A percentile compares a stretch with the other conserved stretches of the same genome.
These are phyloP conservation scores for Phytopythium aichiense DNA, from an alignment of 352 stramenopile genomes.

Conservation along the genomic window DNA sequence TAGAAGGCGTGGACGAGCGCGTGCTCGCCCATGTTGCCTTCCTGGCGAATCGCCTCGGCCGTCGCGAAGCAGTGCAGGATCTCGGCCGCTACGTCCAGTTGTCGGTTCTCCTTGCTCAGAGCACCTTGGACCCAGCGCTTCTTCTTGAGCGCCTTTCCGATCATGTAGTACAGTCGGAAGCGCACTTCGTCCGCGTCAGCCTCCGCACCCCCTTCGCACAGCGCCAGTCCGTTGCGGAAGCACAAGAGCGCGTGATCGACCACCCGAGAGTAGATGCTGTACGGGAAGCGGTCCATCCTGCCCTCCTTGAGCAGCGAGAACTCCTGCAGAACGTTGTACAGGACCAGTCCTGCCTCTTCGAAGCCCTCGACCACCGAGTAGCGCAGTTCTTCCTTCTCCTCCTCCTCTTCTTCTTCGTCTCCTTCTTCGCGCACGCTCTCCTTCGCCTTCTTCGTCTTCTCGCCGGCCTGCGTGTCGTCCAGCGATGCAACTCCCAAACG, in stretches of 20 bases:
- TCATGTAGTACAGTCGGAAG: constrained; percentile 73
- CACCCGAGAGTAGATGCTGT: constrained; percentile 23
- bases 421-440: constrained; percentile 8
- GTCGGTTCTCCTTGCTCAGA: constrained; percentile 4
- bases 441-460: constrained; percentile 9
- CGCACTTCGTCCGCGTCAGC: constrained; percentile 40
- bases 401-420: constrained; percentile 12
- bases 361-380: constrained; percentile 50
- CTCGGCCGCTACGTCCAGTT: constrained; percentile 15
- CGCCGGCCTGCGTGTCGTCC: not conserved
- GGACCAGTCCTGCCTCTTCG: constrained; percentile 65
- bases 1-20: constrained; percentile 79
- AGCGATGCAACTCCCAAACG: constrained; percentile 21
- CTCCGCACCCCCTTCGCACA: constrained; percentile 24
- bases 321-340: constrained; percentile 76
- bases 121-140: constrained; percentile 26
- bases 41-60: constrained; percentile 49
- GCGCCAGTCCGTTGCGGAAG: constrained; percentile 34
- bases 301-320: constrained; percentile 42
- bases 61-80: constrained; percentile 51
- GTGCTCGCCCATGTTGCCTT: constrained; percentile 58
- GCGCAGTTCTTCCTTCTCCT: constrained; percentile 25
- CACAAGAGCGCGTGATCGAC: constrained; percentile 23
- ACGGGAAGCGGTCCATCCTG: constrained; percentile 21
- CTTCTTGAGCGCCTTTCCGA: constrained; percentile 73